Conservation (phyloP, 805 yeast species). For the Debaryomyces tyrocola region DNA sequence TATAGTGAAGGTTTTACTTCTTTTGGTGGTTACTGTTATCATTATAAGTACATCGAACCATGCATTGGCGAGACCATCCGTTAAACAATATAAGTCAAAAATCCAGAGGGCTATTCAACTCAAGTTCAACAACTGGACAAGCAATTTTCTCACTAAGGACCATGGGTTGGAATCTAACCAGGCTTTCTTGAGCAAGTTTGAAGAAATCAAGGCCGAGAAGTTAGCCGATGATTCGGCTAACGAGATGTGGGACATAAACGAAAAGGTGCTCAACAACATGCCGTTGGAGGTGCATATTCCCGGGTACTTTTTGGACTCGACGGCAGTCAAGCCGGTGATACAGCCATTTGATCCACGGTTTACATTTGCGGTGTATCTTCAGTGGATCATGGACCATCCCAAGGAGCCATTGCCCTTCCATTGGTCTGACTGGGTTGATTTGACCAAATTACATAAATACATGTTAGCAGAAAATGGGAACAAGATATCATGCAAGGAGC, state of each 20-base stretch:
- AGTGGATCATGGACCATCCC: conserved; percentile 27
- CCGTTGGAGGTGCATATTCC: conserved; percentile 19
- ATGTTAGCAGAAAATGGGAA: conserved; percentile 14
- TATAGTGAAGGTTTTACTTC: conserved; percentile 9
- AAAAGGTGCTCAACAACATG: conserved; percentile 1
- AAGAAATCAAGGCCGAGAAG: conserved; percentile 10
- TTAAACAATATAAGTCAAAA: conserved; percentile 11
- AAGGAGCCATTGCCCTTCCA: conserved; percentile 40
- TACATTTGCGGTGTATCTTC: conserved; percentile 49
- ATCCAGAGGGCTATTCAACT: conserved; percentile 15
- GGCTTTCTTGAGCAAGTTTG: conserved; percentile 9
- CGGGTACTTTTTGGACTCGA: conserved; percentile 6
- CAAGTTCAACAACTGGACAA: conserved; percentile 15
- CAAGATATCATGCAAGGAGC: conserved; percentile 9
- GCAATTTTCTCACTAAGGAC: conserved; percentile 17
- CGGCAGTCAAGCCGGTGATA: conserved; percentile 13
- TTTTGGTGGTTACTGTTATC: conserved; percentile 9
- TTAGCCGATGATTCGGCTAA: conserved; percentile 11
- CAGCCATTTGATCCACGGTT: conserved; percentile 55
- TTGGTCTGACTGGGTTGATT: conserved; percentile 62
- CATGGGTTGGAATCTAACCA: conserved; percentile 15
- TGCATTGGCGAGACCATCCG: conserved; percentile 6
- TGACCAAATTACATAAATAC: conserved; percentile 36
- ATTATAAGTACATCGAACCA: conserved; percentile 2
- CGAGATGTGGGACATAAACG: conserved; percentile 26